These are phyloP conservation scores for Trifolium pratense DNA, from an alignment of 306 rosid species.

Conservation along the genomic window DNA sequence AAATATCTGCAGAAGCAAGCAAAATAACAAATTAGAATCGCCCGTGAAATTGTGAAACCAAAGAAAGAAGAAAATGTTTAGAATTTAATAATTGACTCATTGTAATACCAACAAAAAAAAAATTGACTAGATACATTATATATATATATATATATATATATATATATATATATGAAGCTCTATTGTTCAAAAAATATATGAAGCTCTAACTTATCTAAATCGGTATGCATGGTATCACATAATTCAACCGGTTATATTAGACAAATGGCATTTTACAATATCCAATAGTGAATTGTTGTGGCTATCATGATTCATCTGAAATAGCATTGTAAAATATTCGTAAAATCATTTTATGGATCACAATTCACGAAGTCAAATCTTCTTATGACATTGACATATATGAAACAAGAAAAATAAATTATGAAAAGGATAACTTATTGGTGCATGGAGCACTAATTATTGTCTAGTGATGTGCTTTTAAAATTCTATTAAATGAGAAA, in stretches of 20 bases:
- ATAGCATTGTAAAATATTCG: neutral
- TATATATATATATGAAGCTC: too few relatives aligned
- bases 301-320: neutral
- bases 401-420: conserved; percentile 13
- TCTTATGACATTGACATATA: conserved; percentile 5
- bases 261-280: conserved; percentile 11
- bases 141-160: too few relatives aligned
- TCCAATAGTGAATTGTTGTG: neutral
- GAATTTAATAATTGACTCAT: conserved; percentile 14
- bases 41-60: conserved; percentile 31
- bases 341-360: conserved; percentile 37
- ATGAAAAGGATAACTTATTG: neutral
- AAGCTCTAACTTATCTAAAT: too few relatives aligned
- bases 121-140: neutral
- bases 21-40: conserved; percentile 36
- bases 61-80: neutral
- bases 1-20: conserved; percentile 63
- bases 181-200: too few relatives aligned
- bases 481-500: conserved; percentile 13
- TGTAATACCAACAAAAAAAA: too few relatives aligned
- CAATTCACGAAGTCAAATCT: conserved; percentile 10
- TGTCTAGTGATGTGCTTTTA: conserved; percentile 8
- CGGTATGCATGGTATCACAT: too few relatives aligned
- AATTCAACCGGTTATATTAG: neutral
- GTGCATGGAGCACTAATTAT: conserved; percentile 18